phyloP scores from a whole-genome alignment of 352 stramenopile genomes.

The Phytophthora aleatoria region DNA sequence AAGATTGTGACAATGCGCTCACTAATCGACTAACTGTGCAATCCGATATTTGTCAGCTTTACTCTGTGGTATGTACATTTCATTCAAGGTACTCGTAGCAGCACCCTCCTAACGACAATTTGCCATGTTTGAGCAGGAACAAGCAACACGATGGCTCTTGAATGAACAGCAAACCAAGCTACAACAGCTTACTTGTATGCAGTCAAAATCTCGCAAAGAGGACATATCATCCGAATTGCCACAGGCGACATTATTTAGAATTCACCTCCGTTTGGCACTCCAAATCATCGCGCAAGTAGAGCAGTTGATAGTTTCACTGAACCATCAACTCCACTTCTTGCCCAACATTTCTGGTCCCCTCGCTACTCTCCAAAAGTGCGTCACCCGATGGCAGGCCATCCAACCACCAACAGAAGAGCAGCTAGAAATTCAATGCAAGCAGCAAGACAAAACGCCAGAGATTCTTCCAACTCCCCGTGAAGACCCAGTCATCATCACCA shows the following conservation, averaged over 20 bases:
- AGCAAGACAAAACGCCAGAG: conserved; percentile 7
- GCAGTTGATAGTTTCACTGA: conserved; percentile 25
- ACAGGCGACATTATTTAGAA: conserved; percentile 1
- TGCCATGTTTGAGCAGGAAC: conserved; percentile 8
- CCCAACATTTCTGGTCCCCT: conserved; percentile 10
- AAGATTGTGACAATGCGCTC: conserved; percentile 9
- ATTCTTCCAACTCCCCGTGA: conserved; percentile 23
- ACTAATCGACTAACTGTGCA: conserved; percentile 14
- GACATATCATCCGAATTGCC: background rate
- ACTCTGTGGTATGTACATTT: conserved; percentile 28
- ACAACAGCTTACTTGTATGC: background rate
- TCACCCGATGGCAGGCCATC: conserved; percentile 18
- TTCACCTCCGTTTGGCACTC: conserved; percentile 18
- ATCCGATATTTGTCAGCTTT: conserved; percentile 33
- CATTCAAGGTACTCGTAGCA: background rate
- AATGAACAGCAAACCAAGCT: conserved; percentile 8
- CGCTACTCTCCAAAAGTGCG: conserved; percentile 1
- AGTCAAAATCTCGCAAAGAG: conserved; percentile 1
- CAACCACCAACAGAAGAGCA: conserved; percentile 27
- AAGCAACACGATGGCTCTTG: conserved; percentile 23
- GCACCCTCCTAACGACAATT: background rate
- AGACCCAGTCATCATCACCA: conserved; percentile 6
- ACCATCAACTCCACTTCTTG: conserved; percentile 28
- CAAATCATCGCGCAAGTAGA: conserved; percentile 26
- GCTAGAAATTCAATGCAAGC: conserved; percentile 12